Percentiles rank a stretch among this genome's conserved stretches.
These are phyloP conservation scores for Calophaca sinica DNA, from an alignment of 306 rosid genomes.

Conservation along the genomic window DNA sequence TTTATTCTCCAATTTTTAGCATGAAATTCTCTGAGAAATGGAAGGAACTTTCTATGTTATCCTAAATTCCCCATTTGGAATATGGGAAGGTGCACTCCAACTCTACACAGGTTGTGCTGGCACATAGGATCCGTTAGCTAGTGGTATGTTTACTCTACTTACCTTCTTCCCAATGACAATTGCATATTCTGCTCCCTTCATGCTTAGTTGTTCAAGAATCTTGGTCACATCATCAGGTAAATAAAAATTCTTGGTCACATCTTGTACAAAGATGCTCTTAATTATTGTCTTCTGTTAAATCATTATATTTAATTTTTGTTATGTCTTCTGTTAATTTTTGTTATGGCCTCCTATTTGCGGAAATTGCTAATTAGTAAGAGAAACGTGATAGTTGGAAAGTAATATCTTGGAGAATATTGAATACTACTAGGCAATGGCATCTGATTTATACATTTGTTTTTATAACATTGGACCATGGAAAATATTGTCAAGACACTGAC, in stretches of 20 bases:
- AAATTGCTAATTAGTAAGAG: too few species aligned
- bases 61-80: constrained; percentile 5
- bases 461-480: too few species aligned
- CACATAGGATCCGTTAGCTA: not conserved
- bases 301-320: too few species aligned
- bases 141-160: not conserved
- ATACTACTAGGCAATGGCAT: too few species aligned
- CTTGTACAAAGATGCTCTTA: not conserved
- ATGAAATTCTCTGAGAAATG: constrained; percentile 38
- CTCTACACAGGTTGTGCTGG: constrained; percentile 25
- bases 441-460: too few species aligned
- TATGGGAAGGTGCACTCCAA: constrained; percentile 23
- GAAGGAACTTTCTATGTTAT: not conserved
- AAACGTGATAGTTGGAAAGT: too few species aligned
- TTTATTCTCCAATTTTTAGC: constrained; percentile 45
- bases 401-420: too few species aligned
- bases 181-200: constrained; percentile 19
- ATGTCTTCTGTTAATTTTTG: too few species aligned
- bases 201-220: constrained; percentile 20
- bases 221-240: not conserved
- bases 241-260: too few species aligned
- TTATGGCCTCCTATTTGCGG: too few species aligned
- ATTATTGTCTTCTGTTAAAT: too few species aligned
- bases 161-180: not conserved
- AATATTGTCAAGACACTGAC: too few species aligned